phyloP scores from a whole-genome alignment of 2,329 filamentous ascomycete genomes.

The Elsinoe batatas region DNA sequence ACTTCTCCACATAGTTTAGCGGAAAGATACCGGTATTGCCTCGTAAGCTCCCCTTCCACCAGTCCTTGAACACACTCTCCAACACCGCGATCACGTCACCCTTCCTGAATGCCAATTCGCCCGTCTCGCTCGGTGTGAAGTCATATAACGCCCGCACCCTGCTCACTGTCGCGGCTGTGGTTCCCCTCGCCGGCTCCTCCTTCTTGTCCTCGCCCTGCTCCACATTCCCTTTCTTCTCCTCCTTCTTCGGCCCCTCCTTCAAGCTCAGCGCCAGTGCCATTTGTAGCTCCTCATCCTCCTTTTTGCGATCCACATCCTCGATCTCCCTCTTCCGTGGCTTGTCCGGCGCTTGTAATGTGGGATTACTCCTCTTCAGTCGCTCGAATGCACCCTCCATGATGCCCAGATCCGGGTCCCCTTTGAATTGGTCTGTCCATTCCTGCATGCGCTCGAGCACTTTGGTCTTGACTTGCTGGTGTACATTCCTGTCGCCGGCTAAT shows the following conservation, averaged over 20 bases:
- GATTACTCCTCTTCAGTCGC: conserved; percentile 67
- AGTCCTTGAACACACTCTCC: conserved; percentile 97
- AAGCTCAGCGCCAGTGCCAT: conserved; percentile 90
- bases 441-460: conserved; percentile 97
- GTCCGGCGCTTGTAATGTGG: conserved; percentile 79
- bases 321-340: conserved; percentile 90
- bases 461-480: conserved; percentile 89
- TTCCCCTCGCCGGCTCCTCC: conserved; percentile 51
- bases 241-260: conserved; percentile 58
- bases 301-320: conserved; percentile 79
- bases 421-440: conserved; percentile 93
- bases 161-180: conserved; percentile 91
- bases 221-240: conserved; percentile 28
- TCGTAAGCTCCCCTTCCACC: conserved; percentile 94
- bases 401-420: conserved; percentile 76
- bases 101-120: conserved; percentile 91
- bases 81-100: conserved; percentile 95
- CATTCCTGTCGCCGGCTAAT: conserved; percentile 85
- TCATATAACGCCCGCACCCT: conserved; percentile 89
- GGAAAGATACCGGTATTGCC: conserved; percentile 97
- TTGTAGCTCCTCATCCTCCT: conserved; percentile 94
- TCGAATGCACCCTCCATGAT: conserved; percentile 96
- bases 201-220: conserved; percentile 32
- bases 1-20: conserved; percentile 95
- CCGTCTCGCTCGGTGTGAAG: conserved; percentile 86